Conservation (phyloP, 2,329 filamentous ascomycete species). For the Fusarium redolens region DNA sequence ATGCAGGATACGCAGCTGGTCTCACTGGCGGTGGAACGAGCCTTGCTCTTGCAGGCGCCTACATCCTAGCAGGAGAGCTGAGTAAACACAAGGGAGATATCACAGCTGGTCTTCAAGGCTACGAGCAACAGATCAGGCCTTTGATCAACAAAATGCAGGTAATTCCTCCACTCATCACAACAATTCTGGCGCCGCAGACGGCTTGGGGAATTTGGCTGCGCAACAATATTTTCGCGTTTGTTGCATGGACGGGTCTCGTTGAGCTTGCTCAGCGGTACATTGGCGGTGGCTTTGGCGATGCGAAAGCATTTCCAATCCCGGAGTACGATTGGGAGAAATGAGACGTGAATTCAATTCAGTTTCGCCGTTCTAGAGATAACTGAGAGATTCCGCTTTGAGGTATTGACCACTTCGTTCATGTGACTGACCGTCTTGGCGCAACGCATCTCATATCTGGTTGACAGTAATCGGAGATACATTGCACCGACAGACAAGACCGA, state of each 20-base stretch:
- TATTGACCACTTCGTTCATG: not conserved
- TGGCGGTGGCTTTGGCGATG: slow-evolving; percentile 34
- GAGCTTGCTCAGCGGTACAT: slow-evolving; percentile 44
- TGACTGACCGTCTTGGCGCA: not conserved
- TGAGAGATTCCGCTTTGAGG: not conserved
- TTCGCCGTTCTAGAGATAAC: not conserved
- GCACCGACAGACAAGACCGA: not conserved
- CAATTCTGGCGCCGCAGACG: slow-evolving; percentile 57
- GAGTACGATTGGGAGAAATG: slow-evolving; percentile 48
- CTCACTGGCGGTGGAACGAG: slow-evolving; percentile 61
- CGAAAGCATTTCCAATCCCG: slow-evolving; percentile 49
- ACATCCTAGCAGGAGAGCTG: slow-evolving; percentile 63
- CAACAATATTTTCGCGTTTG: slow-evolving; percentile 54
- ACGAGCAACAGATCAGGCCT: slow-evolving; percentile 56
- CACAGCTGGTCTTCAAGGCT: slow-evolving; percentile 49
- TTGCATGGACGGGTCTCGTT: slow-evolving; percentile 52
- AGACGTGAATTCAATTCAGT: not conserved
- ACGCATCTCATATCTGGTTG: not conserved
- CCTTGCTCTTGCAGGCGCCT: slow-evolving; percentile 59
- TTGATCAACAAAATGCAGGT: slow-evolving; percentile 52
- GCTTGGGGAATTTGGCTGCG: slow-evolving; percentile 58
- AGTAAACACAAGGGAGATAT: slow-evolving; percentile 41
- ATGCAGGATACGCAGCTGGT: slow-evolving; percentile 60
- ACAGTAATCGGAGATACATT: not conserved
- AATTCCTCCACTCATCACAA: slow-evolving; percentile 48